These are phyloP conservation scores for Dittrichia graveolens DNA, from an alignment of 129 eudicot genomes.

Conservation along the genomic window DNA sequence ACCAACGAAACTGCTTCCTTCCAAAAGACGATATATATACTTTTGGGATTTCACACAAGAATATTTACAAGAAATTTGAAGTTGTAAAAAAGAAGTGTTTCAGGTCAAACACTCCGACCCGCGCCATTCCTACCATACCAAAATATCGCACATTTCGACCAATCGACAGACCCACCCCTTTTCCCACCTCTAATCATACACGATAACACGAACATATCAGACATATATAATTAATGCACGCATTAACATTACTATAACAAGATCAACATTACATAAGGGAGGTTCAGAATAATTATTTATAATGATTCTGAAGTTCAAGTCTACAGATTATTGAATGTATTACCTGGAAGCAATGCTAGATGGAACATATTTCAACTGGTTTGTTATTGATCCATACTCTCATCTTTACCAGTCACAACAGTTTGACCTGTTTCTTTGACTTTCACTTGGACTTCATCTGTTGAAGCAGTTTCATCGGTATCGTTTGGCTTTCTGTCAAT, in stretches of 20 bases:
- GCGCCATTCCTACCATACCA: no score
- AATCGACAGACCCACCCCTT: background rate
- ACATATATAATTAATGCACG: background rate
- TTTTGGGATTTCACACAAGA: no score
- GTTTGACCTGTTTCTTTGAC: slow-evolving; percentile 32
- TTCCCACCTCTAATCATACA: background rate
- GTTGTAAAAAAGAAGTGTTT: no score
- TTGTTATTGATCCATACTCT: slow-evolving; percentile 14
- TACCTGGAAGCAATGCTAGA: background rate
- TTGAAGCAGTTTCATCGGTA: background rate
- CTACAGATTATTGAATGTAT: slow-evolving; percentile 10
- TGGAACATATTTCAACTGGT: slow-evolving; percentile 6
- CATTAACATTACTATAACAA: slow-evolving; percentile 19
- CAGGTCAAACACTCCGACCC: no score
- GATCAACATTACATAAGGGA: slow-evolving; percentile 11
- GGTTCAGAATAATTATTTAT: slow-evolving; percentile 9
- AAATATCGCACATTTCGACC: no score
- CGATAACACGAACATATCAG: background rate
- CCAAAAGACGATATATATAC: no score
- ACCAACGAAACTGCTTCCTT: no score
- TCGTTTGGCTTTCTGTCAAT: no score
- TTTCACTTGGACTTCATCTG: slow-evolving; percentile 25
- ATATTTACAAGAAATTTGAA: no score
- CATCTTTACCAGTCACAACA: background rate
- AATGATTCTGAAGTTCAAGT: slow-evolving; percentile 11